A percentile compares a stretch with the other conserved stretches of the same genome.
Evolutionary conservation across 2,329 filamentous ascomycete genomes (phyloP).

Genomic region (Pseudonectria foliicola): DNA sequence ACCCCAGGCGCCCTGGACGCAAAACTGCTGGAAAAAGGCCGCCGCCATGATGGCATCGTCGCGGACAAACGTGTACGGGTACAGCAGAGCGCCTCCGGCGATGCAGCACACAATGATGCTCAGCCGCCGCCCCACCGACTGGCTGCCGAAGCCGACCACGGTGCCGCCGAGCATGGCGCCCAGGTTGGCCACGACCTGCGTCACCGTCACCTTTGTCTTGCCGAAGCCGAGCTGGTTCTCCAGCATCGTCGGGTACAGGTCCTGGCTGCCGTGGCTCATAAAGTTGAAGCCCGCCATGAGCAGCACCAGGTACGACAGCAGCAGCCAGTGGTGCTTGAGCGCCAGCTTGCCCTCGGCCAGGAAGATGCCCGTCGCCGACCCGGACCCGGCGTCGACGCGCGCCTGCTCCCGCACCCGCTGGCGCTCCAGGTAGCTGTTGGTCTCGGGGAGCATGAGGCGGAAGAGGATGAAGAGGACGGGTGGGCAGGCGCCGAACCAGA

Average conservation of each 20-base stretch:
- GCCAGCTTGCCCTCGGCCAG: constrained; percentile 71
- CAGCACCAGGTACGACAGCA: constrained; percentile 74
- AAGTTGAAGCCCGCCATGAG: constrained; percentile 92
- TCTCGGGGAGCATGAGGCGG: constrained; percentile 73
- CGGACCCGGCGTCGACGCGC: constrained; percentile 11
- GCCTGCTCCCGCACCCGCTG: constrained; percentile 50
- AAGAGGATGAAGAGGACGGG: constrained; percentile 75
- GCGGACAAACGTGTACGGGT: constrained; percentile 70
- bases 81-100: constrained; percentile 67
- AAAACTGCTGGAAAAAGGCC: constrained; percentile 79
- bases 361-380: constrained; percentile 51
- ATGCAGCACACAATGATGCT: constrained; percentile 59
- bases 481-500: constrained; percentile 81
- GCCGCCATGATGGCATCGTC: constrained; percentile 62
- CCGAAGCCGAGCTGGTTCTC: constrained; percentile 47
- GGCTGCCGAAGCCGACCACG: constrained; percentile 58
- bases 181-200: constrained; percentile 64
- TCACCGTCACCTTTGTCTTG: constrained; percentile 55
- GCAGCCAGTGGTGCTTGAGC: constrained; percentile 69
- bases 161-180: constrained; percentile 65
- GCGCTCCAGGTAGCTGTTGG: constrained; percentile 62
- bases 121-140: constrained; percentile 62
- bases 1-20: constrained; percentile 70
- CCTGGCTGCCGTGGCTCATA: constrained; percentile 71
- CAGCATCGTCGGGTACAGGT: constrained; percentile 55